Percentiles rank a stretch among this genome's conserved stretches.
Evolutionary conservation across 371 early-diverging fungal species (phyloP).

Genomic region (Scutellospora calospora): DNA sequence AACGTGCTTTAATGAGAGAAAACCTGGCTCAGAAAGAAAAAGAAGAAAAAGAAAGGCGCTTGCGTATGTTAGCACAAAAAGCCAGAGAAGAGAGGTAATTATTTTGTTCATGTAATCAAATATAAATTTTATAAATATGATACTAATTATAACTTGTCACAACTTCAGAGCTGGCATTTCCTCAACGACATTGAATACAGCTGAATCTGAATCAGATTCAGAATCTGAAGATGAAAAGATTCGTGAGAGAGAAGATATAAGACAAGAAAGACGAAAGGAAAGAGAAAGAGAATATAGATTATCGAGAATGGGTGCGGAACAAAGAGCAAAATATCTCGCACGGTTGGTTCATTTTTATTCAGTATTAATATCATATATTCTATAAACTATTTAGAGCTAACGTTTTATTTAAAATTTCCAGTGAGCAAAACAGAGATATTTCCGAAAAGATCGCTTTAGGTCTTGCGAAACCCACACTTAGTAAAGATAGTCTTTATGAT

Average conservation of each 20-base stretch:
- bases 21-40: constrained; percentile 95
- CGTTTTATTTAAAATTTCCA: constrained; percentile 42
- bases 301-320: constrained; percentile 91
- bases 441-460: constrained; percentile 98
- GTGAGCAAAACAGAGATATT: constrained; percentile 88
- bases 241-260: constrained; percentile 88
- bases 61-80: constrained; percentile 88
- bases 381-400: constrained; percentile 15
- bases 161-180: constrained; percentile 49
- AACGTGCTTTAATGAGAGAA: constrained; percentile 88
- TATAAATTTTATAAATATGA: constrained; percentile 11
- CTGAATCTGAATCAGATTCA: constrained; percentile 51
- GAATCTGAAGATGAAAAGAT: constrained; percentile 65
- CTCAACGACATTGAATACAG: constrained; percentile 40
- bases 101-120: background rate
- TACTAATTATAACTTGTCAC: constrained; percentile 5
- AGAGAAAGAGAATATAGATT: constrained; percentile 89
- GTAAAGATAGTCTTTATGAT: constrained; percentile 93
- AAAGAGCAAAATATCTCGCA: constrained; percentile 82
- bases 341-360: constrained; percentile 54
- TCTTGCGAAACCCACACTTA: constrained; percentile 87
- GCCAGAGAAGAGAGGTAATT: constrained; percentile 87
- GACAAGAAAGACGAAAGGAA: constrained; percentile 85
- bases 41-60: constrained; percentile 90
- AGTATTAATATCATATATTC: background rate